Evolutionary conservation across 192 early-diverging fungal species (phyloP).

Genomic region (Oehlia diaphana): DNA sequence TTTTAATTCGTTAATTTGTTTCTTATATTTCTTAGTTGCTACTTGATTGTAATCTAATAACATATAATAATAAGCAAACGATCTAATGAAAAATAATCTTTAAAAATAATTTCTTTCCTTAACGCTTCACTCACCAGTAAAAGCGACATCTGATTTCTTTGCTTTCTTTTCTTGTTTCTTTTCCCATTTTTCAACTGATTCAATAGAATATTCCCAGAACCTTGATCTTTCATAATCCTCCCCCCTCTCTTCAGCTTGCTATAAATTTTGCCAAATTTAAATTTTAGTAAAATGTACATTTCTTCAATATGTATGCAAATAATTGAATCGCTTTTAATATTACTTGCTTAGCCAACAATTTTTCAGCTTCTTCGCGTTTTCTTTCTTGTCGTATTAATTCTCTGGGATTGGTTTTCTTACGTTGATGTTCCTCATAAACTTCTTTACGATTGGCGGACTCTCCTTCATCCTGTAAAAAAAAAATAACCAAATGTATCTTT

Average conservation of each 20-base stretch:
- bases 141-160: conserved; percentile 68
- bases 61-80: conserved; percentile 10
- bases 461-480: conserved; percentile 10
- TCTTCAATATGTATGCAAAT: not conserved
- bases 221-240: conserved; percentile 82
- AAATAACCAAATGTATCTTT: not conserved
- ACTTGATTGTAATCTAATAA: conserved; percentile 74
- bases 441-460: conserved; percentile 71
- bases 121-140: conserved; percentile 61
- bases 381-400: conserved; percentile 66
- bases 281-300: not conserved
- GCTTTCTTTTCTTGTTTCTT: conserved; percentile 74
- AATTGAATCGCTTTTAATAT: not conserved
- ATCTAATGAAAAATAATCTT: not conserved
- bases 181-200: conserved; percentile 84
- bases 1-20: conserved; percentile 75
- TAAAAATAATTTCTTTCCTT: not conserved
- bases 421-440: conserved; percentile 73
- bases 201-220: conserved; percentile 83
- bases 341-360: conserved; percentile 60
- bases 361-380: conserved; percentile 71
- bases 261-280: conserved; percentile 7
- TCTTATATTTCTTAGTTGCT: conserved; percentile 86
- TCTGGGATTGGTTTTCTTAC: conserved; percentile 64
- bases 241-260: conserved; percentile 67